Percentiles rank a stretch among this genome's conserved stretches.
These are phyloP conservation scores for Escovopsis sp. DNA, from an alignment of 2,329 filamentous ascomycete species.

Conservation along the genomic window DNA sequence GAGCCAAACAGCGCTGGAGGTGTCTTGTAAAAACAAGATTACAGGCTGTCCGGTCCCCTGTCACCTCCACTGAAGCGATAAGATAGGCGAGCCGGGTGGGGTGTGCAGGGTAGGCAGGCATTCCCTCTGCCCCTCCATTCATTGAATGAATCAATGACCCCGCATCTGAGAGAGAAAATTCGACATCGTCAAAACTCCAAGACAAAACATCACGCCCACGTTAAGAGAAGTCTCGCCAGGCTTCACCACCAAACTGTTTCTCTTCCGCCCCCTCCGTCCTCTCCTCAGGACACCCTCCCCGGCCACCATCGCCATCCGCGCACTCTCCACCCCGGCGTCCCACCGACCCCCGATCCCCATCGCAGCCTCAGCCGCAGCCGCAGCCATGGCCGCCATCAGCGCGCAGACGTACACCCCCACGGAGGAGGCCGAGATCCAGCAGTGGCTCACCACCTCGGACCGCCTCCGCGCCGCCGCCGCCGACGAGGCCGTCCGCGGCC, in stretches of 20 bases:
- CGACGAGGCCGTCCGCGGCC: conserved; percentile 41
- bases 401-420: conserved; percentile 56
- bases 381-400: conserved; percentile 52
- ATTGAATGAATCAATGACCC: background rate
- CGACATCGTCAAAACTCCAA: background rate
- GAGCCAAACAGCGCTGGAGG: conserved; percentile 8
- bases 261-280: conserved; percentile 23
- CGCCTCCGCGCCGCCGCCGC: conserved; percentile 44
- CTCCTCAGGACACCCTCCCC: conserved; percentile 23
- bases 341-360: too few relatives aligned
- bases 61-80: too few relatives aligned
- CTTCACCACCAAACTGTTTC: conserved; percentile 24
- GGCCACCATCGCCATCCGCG: conserved; percentile 12
- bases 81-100: too few relatives aligned
- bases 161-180: conserved; percentile 1
- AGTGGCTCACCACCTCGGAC: conserved; percentile 71
- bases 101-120: too few relatives aligned
- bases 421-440: conserved; percentile 76
- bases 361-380: background rate
- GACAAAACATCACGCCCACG: background rate
- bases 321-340: too few relatives aligned
- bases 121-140: background rate
- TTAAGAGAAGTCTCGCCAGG: background rate
- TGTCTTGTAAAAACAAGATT: background rate
- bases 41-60: background rate